These are phyloP conservation scores for Phytopythium aichiense DNA, from an alignment of 352 stramenopile genomes.

Conservation along the genomic window DNA sequence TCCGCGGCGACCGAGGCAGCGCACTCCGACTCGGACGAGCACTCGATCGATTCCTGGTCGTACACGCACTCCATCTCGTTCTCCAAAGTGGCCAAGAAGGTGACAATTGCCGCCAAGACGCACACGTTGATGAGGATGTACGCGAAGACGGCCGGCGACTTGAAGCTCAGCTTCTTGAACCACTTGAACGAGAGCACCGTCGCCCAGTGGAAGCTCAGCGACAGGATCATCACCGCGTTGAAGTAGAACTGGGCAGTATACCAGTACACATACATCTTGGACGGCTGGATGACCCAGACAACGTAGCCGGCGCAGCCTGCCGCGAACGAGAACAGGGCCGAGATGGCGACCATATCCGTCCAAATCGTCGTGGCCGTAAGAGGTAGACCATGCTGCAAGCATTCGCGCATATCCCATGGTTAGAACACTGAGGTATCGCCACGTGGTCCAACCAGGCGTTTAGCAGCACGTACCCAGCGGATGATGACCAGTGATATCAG, in stretches of 20 bases:
- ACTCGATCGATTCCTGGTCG: slow-evolving; percentile 48
- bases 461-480: slow-evolving; percentile 37
- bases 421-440: not conserved
- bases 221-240: slow-evolving; percentile 84
- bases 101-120: slow-evolving; percentile 65
- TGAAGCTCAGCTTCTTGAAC: slow-evolving; percentile 85
- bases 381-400: slow-evolving; percentile 59
- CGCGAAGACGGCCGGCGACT: slow-evolving; percentile 66
- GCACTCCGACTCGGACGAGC: slow-evolving; percentile 53
- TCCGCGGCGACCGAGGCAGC: slow-evolving; percentile 52
- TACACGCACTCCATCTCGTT: slow-evolving; percentile 74
- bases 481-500: slow-evolving; percentile 83
- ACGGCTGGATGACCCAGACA: slow-evolving; percentile 83
- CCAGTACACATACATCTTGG: slow-evolving; percentile 82
- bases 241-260: slow-evolving; percentile 87
- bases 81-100: slow-evolving; percentile 45
- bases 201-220: slow-evolving; percentile 85
- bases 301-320: slow-evolving; percentile 71
- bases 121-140: slow-evolving; percentile 65
- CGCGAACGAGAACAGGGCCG: slow-evolving; percentile 77
- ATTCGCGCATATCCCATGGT: not conserved
- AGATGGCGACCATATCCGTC: slow-evolving; percentile 85
- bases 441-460: not conserved
- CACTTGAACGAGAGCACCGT: slow-evolving; percentile 82
- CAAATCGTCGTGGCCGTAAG: slow-evolving; percentile 80